phyloP scores from a whole-genome alignment of 176 grass and related monocot genomes.

The Oryza glaberrima region DNA sequence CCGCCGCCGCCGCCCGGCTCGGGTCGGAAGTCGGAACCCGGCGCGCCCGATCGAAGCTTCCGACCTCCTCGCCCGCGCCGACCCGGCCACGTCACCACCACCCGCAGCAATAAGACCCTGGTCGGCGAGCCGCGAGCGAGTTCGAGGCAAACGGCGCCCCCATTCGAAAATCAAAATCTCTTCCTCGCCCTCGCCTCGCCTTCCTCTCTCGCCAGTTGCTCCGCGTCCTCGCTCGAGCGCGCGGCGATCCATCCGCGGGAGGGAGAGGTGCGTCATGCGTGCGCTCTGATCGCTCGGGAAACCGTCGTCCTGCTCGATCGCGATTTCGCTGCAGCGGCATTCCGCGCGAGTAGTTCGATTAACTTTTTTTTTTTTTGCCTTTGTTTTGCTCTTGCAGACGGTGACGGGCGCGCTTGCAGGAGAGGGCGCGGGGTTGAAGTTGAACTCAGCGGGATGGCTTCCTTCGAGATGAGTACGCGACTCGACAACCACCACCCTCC shows the following conservation, averaged over 20 bases:
- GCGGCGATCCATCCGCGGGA: not conserved
- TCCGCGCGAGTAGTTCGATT: not conserved
- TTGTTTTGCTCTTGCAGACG: conserved; percentile 30
- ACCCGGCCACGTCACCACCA: not conserved
- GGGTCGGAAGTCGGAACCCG: not conserved
- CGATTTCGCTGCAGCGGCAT: not conserved
- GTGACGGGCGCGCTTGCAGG: conserved; percentile 8
- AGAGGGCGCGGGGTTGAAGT: not conserved
- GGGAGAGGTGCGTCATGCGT: conserved; percentile 24
- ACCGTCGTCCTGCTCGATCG: not conserved
- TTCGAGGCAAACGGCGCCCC: not conserved
- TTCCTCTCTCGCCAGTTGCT: conserved; percentile 17
- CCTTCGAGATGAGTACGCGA: conserved; percentile 85
- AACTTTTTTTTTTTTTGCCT: not conserved
- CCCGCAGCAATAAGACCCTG: not conserved
- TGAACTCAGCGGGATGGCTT: conserved; percentile 57
- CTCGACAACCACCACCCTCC: conserved; percentile 9
- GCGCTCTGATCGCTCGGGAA: conserved; percentile 6
- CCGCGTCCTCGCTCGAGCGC: conserved; percentile 3
- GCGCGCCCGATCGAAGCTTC: conserved; percentile 20
- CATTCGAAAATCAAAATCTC: conserved; percentile 8
- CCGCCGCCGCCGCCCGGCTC: not conserved
- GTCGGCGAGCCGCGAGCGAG: conserved; percentile 10
- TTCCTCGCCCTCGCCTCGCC: not conserved
- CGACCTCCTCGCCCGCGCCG: too few species aligned